phyloP scores from a whole-genome alignment of 139 green algal genomes.

The Chlorella sorokiniana region DNA sequence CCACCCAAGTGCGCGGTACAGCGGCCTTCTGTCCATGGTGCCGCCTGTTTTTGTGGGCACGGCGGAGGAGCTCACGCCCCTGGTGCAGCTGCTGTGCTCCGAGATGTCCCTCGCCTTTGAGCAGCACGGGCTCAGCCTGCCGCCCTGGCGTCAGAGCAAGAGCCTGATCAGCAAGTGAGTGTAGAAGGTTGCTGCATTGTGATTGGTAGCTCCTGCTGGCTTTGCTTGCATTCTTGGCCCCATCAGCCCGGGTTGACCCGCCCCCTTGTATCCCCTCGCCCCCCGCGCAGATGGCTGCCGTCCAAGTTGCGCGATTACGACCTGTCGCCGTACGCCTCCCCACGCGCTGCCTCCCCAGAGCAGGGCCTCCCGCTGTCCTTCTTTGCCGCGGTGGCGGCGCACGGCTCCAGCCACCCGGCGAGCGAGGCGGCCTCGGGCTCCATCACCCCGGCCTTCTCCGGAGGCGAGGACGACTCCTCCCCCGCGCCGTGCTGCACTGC shows the following conservation, averaged over 20 bases:
- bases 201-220: background rate
- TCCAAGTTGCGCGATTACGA: slow-evolving; percentile 38
- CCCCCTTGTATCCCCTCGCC: background rate
- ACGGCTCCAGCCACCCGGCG: background rate
- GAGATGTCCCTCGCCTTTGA: slow-evolving; percentile 65
- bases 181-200: background rate
- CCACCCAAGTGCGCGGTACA: slow-evolving; percentile 44
- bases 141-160: slow-evolving; percentile 68
- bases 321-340: slow-evolving; percentile 30
- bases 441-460: slow-evolving; percentile 20
- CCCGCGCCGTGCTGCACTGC: slow-evolving; percentile 34
- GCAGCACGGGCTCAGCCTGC: slow-evolving; percentile 57
- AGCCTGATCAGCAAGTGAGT: slow-evolving; percentile 73
- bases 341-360: slow-evolving; percentile 18
- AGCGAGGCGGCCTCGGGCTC: slow-evolving; percentile 6
- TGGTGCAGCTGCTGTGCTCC: slow-evolving; percentile 59
- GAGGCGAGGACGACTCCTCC: slow-evolving; percentile 15
- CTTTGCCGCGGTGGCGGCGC: background rate
- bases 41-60: slow-evolving; percentile 64
- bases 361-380: background rate
- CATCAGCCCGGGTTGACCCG: background rate
- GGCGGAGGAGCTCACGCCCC: slow-evolving; percentile 41
- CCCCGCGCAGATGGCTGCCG: slow-evolving; percentile 41
- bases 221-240: slow-evolving; percentile 12
- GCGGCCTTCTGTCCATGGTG: slow-evolving; percentile 46